Evolutionary conservation across 1,139 yeast species (phyloP), one percentile per base, ranked within the genome.

Genomic region (Yamadazyma triangularis): DNA sequence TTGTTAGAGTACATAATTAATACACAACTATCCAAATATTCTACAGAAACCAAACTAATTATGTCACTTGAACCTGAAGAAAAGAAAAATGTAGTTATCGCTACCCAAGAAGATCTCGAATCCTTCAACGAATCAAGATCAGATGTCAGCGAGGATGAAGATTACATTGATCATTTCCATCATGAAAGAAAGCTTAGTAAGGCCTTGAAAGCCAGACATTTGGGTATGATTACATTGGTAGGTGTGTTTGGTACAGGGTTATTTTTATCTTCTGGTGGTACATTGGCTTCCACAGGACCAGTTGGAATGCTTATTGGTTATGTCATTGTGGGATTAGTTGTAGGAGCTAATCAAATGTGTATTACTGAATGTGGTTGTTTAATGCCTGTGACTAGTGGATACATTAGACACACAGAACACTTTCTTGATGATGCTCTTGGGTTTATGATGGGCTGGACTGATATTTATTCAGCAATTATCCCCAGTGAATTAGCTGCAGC

Each of bases 241-340:
- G 70, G 70, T 19, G 50, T 60, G 29, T 64, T 65, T 32, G 61
- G 64, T 34, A 59, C 77, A 7, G 77, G 77, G 48, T 53, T 71
- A 32, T 69, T 69, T 47, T 84, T 86, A 7, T 80, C 85, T 31
- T 73, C 81, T 34, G 95, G 94, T 18, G 69, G 73, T 30, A 80
- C 82, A 3, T 60, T 86, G 39, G 63, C 70, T 33, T 63, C 61
- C 8, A 70, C 68, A 10, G 89, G 89, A 22, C 88, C 89, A 5
- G 87, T 79, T 6, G 69, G 79, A 24, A 53, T 78, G 31, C 58
- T 79, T 19, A 67, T 79, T 32, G 77, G 73, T 39, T 60, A 43
- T 45, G 58, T 58, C 44, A 51, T 64, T 35, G 66, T 65, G 13
- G 71, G 72, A 15, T 51, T 54, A 30, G 50, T 65, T 38, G 57